These are phyloP conservation scores for Saururus chinensis DNA, from an alignment of 164 flowering plant genomes.

Conservation along the genomic window DNA sequence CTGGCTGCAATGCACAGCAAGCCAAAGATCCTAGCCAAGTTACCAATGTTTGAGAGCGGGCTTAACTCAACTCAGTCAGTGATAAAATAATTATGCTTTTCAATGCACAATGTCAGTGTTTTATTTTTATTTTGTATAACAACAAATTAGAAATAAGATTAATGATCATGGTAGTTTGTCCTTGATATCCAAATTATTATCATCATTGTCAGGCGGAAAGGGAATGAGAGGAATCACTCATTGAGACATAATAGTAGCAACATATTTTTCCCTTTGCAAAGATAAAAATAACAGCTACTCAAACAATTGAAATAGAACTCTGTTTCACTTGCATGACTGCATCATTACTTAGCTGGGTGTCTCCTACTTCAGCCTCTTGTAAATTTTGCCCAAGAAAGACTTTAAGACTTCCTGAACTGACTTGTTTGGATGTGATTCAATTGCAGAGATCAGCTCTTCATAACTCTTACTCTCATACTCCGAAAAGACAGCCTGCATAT, in stretches of 20 bases:
- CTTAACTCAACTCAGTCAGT: too few species aligned
- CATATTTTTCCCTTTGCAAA: not conserved
- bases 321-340: not conserved
- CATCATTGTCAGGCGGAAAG: not conserved
- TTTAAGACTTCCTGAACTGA: conserved; percentile 75
- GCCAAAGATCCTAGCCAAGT: too few species aligned
- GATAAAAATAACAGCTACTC: not conserved
- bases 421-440: conserved; percentile 78
- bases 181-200: too few species aligned
- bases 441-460: conserved; percentile 39
- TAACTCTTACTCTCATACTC: conserved; percentile 64
- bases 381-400: conserved; percentile 80
- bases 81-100: too few species aligned
- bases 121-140: too few species aligned
- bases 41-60: too few species aligned
- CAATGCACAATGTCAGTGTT: too few species aligned
- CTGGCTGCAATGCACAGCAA: too few species aligned
- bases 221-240: not conserved
- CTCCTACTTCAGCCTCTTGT: conserved; percentile 72
- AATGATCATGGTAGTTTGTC: too few species aligned
- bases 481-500: conserved; percentile 43
- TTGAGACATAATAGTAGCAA: not conserved
- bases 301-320: not conserved
- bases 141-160: too few species aligned
- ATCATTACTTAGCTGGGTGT: not conserved